phyloP scores from a whole-genome alignment of 768 basidiomycete genomes.

The Podaxis sp. region DNA sequence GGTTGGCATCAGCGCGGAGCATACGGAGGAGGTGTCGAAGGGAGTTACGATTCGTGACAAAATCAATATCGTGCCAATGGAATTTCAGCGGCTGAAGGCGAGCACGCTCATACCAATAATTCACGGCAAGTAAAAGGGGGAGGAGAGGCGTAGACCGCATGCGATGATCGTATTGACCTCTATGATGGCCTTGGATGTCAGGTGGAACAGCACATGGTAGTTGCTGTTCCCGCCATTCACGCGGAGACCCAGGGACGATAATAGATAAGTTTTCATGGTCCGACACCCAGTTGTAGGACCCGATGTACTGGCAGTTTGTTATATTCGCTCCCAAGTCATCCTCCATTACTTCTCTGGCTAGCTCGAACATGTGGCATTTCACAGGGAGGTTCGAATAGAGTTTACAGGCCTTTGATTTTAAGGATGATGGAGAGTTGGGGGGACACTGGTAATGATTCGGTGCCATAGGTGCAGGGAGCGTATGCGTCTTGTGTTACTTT shows the following conservation, averaged over 20 bases:
- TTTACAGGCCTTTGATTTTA: background rate
- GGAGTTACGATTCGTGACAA: slow-evolving; percentile 58
- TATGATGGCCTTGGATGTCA: slow-evolving; percentile 2
- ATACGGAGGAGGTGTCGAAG: slow-evolving; percentile 59
- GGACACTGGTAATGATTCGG: background rate
- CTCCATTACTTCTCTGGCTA: background rate
- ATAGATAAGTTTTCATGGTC: slow-evolving; percentile 44
- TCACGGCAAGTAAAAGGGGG: slow-evolving; percentile 13
- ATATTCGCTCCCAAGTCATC: slow-evolving; percentile 27
- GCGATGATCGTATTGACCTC: slow-evolving; percentile 12
- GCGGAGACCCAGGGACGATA: slow-evolving; percentile 42
- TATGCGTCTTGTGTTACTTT: background rate
- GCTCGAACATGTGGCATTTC: slow-evolving; percentile 3
- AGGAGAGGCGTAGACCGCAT: slow-evolving; percentile 12
- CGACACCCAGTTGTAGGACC: slow-evolving; percentile 58
- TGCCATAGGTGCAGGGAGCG: background rate
- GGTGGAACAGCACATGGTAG: background rate
- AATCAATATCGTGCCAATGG: slow-evolving; percentile 36
- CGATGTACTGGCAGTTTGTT: slow-evolving; percentile 38
- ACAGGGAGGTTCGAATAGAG: slow-evolving; percentile 1
- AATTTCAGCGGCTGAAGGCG: slow-evolving; percentile 17
- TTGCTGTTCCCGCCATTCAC: slow-evolving; percentile 10
- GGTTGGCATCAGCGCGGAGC: slow-evolving; percentile 25
- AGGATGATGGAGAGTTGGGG: background rate
- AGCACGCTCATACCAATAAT: slow-evolving; percentile 11